Base-by-base conservation (phyloP, 495 filamentous ascomycete species). In the Neurospora sp. region DNA sequence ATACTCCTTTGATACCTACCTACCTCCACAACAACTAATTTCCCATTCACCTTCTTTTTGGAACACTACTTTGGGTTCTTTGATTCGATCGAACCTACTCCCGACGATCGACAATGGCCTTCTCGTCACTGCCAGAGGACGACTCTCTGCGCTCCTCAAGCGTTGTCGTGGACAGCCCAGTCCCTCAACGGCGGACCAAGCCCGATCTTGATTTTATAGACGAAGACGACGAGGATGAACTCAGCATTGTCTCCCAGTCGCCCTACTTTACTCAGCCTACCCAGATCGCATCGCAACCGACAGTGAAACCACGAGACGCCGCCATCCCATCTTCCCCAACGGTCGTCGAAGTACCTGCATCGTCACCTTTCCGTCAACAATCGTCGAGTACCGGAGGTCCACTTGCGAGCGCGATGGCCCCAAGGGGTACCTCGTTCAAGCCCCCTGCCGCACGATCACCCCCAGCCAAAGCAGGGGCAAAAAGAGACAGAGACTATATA, bases 331-430 rank as follows among this genome's bases (percentile, higher is more conserved):
- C 61, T 77, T 83, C 73, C 74, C 78, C 6, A 44, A 85, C 90
- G 3, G 79, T 89, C 12, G 86, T 97, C 39, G 93, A 95, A 78
- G 94, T 97, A 3, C 88, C 88, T 59, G 91, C 90, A 16, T 94
- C 92, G 39, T 94, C 92, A 4, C 92, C 89, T 83, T 81, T 65
- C 75, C 82, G 35, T 77, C 74, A 65, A 86, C 91, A 4, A 81
- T 89, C 12, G 85, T 98, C 47, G 93, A 97, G 77, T 94, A 98
- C 3, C 89, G 89, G 39, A 92, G 90, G 12, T 96, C 93, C n/a
- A 96, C 14, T 65, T 31, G 53, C 53, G 22, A 65, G 53, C 53
- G 53, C 53, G 12, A 65, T 65, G 53, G 53, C 53, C 27, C 53
- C 53, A 37, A 65, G 53, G 14, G 53, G 53, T 31, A 65, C 93